phyloP scores from a whole-genome alignment of 805 yeast genomes.

The Yarrowia sp. region DNA sequence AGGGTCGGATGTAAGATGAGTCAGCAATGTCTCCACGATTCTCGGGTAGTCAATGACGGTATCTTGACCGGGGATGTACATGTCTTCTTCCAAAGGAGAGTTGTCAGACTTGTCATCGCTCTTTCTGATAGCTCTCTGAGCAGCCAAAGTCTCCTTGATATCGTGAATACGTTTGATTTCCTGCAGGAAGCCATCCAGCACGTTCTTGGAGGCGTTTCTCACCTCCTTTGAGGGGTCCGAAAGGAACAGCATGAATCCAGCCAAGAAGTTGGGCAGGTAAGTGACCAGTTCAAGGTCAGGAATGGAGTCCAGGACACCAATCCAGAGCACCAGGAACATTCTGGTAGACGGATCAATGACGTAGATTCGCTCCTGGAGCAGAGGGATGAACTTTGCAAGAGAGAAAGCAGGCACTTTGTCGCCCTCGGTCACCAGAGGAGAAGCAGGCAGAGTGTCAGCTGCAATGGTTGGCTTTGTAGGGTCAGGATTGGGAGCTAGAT shows the following conservation, averaged over 20 bases:
- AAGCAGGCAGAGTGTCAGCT: constrained; percentile 44
- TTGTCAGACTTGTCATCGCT: constrained; percentile 43
- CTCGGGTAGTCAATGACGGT: constrained; percentile 79
- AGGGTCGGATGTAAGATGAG: constrained; percentile 73
- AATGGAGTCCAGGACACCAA: constrained; percentile 86
- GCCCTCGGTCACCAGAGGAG: constrained; percentile 42
- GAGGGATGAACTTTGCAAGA: constrained; percentile 84
- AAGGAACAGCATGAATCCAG: constrained; percentile 79
- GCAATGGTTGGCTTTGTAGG: constrained; percentile 47
- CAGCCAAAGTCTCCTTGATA: constrained; percentile 57
- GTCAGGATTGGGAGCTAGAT: constrained; percentile 54
- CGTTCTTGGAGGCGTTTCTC: constrained; percentile 79
- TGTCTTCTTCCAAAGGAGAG: constrained; percentile 57
- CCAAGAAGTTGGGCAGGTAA: constrained; percentile 86
- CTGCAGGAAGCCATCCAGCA: constrained; percentile 74
- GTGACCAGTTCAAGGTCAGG: constrained; percentile 90
- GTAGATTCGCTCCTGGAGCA: constrained; percentile 88
- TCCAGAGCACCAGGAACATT: constrained; percentile 91
- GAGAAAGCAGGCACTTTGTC: constrained; percentile 76
- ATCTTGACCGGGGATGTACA: constrained; percentile 80
- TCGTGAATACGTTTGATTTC: constrained; percentile 82
- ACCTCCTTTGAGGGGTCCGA: constrained; percentile 88
- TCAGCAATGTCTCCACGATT: constrained; percentile 80
- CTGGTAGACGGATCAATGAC: constrained; percentile 92
- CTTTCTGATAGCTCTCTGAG: constrained; percentile 38